These are phyloP conservation scores for Tetrapisispora fleetii DNA, from an alignment of 805 yeast genomes.

Conservation along the genomic window DNA sequence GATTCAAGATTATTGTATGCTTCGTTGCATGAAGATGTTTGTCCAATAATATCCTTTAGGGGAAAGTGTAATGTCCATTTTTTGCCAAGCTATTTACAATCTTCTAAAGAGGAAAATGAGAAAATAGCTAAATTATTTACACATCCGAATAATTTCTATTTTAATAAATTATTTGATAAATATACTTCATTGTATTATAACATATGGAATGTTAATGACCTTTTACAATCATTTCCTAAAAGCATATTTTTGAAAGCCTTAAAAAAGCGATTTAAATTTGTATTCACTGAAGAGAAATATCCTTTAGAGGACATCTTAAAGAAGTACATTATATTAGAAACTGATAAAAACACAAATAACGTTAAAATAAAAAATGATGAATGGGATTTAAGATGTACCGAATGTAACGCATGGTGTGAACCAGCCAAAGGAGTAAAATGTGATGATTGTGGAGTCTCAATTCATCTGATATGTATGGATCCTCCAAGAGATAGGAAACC, in stretches of 20 bases:
- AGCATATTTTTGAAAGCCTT: conserved; percentile 51
- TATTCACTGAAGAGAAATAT: conserved; percentile 52
- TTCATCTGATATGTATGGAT: conserved; percentile 75
- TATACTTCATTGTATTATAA: conserved; percentile 79
- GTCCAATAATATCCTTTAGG: conserved; percentile 66
- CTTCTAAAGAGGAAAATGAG: conserved; percentile 29
- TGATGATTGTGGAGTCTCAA: conserved; percentile 59
- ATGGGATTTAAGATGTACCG: conserved; percentile 42
- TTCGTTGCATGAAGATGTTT: conserved; percentile 75
- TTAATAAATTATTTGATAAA: conserved; percentile 75
- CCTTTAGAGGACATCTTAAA: conserved; percentile 20
- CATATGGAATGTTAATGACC: conserved; percentile 50
- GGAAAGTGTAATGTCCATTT: conserved; percentile 69
- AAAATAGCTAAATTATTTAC: conserved; percentile 41
- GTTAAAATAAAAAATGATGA: conserved; percentile 1
- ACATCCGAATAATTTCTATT: conserved; percentile 67
- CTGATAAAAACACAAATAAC: neutral
- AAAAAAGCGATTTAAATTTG: conserved; percentile 56
- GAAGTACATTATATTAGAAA: conserved; percentile 14
- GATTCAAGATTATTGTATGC: conserved; percentile 76
- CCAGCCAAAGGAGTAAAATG: conserved; percentile 66
- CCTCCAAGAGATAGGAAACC: conserved; percentile 79
- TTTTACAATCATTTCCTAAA: conserved; percentile 40
- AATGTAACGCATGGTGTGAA: conserved; percentile 81
- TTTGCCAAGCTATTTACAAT: conserved; percentile 42